Evolutionary conservation across 225 moss, liverwort and hornwort genomes (phyloP), one percentile per base, ranked within the genome.

Genomic region (Polytrichum commune): DNA sequence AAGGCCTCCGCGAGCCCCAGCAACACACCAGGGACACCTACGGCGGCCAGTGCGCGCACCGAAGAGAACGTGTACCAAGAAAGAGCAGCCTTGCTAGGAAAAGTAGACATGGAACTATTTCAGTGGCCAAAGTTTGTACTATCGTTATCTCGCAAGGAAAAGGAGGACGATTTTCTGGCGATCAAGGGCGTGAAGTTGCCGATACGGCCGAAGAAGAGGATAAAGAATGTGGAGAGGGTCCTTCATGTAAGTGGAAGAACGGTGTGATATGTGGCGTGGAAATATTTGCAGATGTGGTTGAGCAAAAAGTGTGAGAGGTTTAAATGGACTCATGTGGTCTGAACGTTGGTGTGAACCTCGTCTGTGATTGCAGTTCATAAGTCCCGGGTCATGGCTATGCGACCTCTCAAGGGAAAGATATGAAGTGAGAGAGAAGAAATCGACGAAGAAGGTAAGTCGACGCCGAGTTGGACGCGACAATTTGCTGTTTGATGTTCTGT

Each of bases 101-200:
- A 93, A 78, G 83, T 90, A 77, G 88, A 87, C 62, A 79, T 94
- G 91, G 93, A 94, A 5, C 86, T 85, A 62, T 92, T 97, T 65
- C 90, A 97, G 69, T 97, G 97, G 97, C 97, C 97, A 18, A 97
- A 94, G 73, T 86, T 97, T 76, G 65, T 87, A 18, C 79, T 92
- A 28, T 86, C 93, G 24, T 83, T 97, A 72, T 88, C 97, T 32
- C 83, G 94, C 73, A 94, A 94, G 80, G 97, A 97, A 71, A 94
- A 94, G 61, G 97, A 94, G 74, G 93, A 94, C 46, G 97, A 97
- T 35, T 97, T 97, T 66, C 81, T 91, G 72, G 86, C 88, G 30
- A 97, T 97, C 62, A 97, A 88, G 78, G 97, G 97, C 30, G 83
- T 86, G n/a, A 97, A 97, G 72, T 87, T 97, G 32, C 89, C 94